A percentile compares a stretch with the other conserved stretches of the same genome.
Evolutionary conservation across 208 protist genomes (phyloP).

Genomic region (Paratrypanosoma confusum): DNA sequence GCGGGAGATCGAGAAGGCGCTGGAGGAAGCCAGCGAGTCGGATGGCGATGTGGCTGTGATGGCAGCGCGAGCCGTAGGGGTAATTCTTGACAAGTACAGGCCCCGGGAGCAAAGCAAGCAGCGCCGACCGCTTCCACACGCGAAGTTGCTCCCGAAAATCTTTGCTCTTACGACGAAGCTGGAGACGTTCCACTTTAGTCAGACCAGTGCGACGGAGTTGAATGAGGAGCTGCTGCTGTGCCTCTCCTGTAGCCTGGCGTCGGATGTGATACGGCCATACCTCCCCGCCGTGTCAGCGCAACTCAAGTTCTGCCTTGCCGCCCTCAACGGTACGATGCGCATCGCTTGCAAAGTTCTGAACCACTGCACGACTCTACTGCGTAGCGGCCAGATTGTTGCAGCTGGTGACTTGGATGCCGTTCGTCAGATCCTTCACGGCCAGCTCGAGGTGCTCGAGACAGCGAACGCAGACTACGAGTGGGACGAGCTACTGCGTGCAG

Average conservation of each 20-base stretch:
- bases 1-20: conserved; percentile 13
- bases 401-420: conserved; percentile 9
- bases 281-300: conserved; percentile 41
- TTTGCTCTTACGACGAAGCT: conserved; percentile 17
- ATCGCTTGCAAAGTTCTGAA: conserved; percentile 54
- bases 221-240: conserved; percentile 71
- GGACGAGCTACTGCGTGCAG: conserved; percentile 57
- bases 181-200: conserved; percentile 18
- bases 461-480: conserved; percentile 68
- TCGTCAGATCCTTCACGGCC: conserved; percentile 19
- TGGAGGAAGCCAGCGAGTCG: conserved; percentile 11
- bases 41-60: conserved; percentile 67
- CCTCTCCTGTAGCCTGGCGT: conserved; percentile 32
- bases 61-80: conserved; percentile 40
- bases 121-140: neutral
- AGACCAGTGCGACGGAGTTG: conserved; percentile 42
- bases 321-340: conserved; percentile 51
- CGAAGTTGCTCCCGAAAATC: conserved; percentile 10
- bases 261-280: conserved; percentile 11
- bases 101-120: neutral
- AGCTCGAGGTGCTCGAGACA: conserved; percentile 18
- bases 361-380: conserved; percentile 41
- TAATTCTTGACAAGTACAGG: conserved; percentile 61
- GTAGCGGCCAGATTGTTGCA: conserved; percentile 11
- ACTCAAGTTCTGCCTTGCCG: conserved; percentile 47